These are phyloP conservation scores for Leishmania martiniquensis DNA, from an alignment of 208 protist genomes.

Conservation along the genomic window DNA sequence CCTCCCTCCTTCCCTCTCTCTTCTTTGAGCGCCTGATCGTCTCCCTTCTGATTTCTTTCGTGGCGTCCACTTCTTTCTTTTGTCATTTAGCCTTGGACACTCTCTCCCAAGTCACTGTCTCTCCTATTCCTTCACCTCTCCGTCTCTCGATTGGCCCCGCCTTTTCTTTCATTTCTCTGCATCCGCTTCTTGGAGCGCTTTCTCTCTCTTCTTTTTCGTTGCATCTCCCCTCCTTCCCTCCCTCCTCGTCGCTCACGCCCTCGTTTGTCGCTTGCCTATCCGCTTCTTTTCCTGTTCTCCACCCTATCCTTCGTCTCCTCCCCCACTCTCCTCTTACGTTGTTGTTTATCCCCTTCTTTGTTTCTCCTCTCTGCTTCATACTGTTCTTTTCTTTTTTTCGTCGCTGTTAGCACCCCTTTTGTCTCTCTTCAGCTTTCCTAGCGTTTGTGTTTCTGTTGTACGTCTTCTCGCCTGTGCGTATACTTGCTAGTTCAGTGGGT, in stretches of 20 bases:
- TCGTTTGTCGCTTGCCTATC: neutral
- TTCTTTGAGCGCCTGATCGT: neutral
- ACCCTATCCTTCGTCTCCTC: neutral
- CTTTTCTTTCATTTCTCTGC: neutral
- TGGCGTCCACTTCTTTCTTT: neutral
- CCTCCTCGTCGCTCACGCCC: neutral
- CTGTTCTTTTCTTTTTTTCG: neutral
- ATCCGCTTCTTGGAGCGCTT: neutral
- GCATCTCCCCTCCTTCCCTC: neutral
- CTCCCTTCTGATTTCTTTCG: neutral
- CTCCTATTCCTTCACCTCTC: no score
- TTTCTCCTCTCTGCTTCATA: neutral
- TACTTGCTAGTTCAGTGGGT: neutral
- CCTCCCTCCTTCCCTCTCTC: neutral
- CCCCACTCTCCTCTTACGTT: neutral
- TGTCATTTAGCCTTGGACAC: neutral
- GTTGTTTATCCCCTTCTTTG: neutral
- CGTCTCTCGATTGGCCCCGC: no score
- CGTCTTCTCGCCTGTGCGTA: neutral
- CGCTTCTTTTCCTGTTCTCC: neutral
- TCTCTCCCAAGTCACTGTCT: neutral
- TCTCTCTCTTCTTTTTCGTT: neutral
- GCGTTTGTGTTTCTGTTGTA: neutral
- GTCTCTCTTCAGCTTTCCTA: no score
- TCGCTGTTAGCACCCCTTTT: no score